Evolutionary conservation across 768 basidiomycete genomes (phyloP).

Genomic region (Kondoa subrosea): DNA sequence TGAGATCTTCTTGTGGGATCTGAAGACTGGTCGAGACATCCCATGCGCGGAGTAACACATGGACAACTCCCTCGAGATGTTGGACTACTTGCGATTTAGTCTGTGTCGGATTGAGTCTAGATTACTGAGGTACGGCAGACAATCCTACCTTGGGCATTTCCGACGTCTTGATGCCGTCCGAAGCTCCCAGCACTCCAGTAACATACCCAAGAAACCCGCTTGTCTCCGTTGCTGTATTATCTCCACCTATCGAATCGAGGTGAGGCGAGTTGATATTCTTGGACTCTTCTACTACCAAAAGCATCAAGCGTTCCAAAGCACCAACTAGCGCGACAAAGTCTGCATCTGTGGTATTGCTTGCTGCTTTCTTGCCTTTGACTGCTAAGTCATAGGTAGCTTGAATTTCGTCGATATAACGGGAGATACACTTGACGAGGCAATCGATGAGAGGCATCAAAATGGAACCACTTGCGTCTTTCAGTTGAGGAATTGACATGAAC

Average conservation of each 20-base stretch:
- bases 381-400: slow-evolving; percentile 32
- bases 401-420: slow-evolving; percentile 35
- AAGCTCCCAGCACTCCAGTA: slow-evolving; percentile 73
- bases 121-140: too few relatives aligned
- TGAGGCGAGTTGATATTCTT: slow-evolving; percentile 34
- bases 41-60: slow-evolving; percentile 19
- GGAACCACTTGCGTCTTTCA: slow-evolving; percentile 51
- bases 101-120: too few relatives aligned
- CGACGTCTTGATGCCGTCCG: slow-evolving; percentile 32
- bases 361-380: slow-evolving; percentile 25
- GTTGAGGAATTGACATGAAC: slow-evolving; percentile 72
- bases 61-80: slow-evolving; percentile 11
- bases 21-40: slow-evolving; percentile 20
- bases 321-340: slow-evolving; percentile 72
- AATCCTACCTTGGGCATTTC: neutral
- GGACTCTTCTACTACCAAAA: slow-evolving; percentile 39
- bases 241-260: slow-evolving; percentile 42
- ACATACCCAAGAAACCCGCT: slow-evolving; percentile 68
- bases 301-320: slow-evolving; percentile 61
- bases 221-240: slow-evolving; percentile 45
- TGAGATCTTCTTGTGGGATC: slow-evolving; percentile 6
- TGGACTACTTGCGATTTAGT: slow-evolving; percentile 5
- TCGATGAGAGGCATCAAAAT: slow-evolving; percentile 60
- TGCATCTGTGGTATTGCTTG: slow-evolving; percentile 48
- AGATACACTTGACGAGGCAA: slow-evolving; percentile 57